Evolutionary conservation across 305 asterid species (phyloP).

Genomic region (Fraxinus greggii): DNA sequence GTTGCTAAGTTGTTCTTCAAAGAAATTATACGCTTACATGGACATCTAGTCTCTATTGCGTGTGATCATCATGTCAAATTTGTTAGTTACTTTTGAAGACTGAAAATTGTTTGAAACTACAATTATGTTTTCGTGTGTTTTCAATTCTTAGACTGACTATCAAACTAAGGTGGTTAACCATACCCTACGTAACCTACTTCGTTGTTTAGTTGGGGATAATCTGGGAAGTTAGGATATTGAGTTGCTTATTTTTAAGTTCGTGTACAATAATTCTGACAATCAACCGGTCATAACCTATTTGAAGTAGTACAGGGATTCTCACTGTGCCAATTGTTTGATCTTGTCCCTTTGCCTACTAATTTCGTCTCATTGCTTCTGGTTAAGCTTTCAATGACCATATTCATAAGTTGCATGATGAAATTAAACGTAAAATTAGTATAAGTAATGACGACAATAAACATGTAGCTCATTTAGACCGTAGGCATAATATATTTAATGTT

Average conservation of each 20-base stretch:
- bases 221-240: not conserved
- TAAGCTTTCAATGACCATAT: too few species aligned
- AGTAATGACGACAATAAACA: too few species aligned
- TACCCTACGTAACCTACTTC: not conserved
- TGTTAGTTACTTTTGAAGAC: not conserved
- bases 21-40: too few species aligned
- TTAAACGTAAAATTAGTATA: too few species aligned
- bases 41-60: too few species aligned
- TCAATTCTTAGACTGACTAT: not conserved
- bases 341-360: not conserved
- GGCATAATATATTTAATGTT: not conserved
- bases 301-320: not conserved
- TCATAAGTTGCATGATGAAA: too few species aligned
- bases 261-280: not conserved
- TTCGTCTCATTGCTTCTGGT: too few species aligned
- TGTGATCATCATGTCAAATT: too few species aligned
- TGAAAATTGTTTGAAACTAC: not conserved
- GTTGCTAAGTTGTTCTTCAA: too few species aligned
- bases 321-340: not conserved
- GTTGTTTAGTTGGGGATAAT: not conserved
- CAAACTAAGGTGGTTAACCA: not conserved
- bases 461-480: not conserved
- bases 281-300: not conserved
- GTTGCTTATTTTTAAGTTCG: not conserved
- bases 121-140: not conserved